These are phyloP conservation scores for Pseudopithomyces maydicus DNA, from an alignment of 2,329 filamentous ascomycete genomes.

Conservation along the genomic window DNA sequence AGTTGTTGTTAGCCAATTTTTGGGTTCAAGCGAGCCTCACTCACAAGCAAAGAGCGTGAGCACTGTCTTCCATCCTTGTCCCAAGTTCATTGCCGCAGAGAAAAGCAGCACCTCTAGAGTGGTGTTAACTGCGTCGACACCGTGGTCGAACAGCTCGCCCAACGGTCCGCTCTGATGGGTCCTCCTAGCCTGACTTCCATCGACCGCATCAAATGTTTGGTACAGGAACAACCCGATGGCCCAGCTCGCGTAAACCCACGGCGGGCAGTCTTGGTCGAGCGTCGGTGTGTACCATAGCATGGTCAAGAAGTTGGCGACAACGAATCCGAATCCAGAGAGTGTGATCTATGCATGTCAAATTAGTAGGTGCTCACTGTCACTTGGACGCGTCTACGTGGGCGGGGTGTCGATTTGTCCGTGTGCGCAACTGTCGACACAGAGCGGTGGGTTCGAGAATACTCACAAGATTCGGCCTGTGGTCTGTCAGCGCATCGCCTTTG, in stretches of 20 bases:
- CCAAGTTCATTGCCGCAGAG: conserved; percentile 88
- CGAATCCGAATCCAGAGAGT: conserved; percentile 85
- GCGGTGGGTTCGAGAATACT: conserved; percentile 20
- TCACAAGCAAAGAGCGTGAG: conserved; percentile 80
- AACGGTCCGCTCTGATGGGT: conserved; percentile 92
- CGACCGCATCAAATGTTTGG: conserved; percentile 97
- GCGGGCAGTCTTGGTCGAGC: conserved; percentile 88
- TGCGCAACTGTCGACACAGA: background rate
- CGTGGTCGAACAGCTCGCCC: conserved; percentile 96
- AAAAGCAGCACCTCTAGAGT: conserved; percentile 93
- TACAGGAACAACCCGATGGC: conserved; percentile 89
- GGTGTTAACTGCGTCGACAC: conserved; percentile 94
- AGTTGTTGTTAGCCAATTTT: conserved; percentile 12
- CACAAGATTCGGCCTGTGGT: conserved; percentile 43
- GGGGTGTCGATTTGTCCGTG: background rate
- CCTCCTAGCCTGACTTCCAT: conserved; percentile 88
- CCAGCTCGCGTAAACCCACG: conserved; percentile 96
- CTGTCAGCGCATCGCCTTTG: conserved; percentile 22
- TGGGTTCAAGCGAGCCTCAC: conserved; percentile 2
- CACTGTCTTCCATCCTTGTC: conserved; percentile 89
- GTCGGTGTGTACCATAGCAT: conserved; percentile 96
- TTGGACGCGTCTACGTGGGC: conserved; percentile 2
- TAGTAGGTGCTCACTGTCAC: background rate
- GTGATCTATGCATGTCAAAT: conserved; percentile 67
- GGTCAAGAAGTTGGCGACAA: conserved; percentile 87